Evolutionary conservation across 106 monocot genomes (phyloP).

Genomic region (Phalaenopsis equestris): DNA sequence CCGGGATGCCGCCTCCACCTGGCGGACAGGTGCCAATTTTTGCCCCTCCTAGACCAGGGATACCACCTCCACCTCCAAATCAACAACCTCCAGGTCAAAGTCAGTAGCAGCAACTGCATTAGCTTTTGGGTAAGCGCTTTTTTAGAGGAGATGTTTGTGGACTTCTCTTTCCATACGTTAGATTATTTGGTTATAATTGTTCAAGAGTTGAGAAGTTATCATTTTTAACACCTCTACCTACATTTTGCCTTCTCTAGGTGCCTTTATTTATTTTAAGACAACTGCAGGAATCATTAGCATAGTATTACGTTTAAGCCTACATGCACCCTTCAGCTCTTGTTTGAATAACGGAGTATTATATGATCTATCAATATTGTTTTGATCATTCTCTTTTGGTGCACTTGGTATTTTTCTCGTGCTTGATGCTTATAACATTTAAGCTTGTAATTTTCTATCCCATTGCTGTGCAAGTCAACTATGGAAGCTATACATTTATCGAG

Average conservation of each 20-base stretch:
- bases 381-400: neutral
- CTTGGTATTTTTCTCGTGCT: neutral
- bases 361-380: neutral
- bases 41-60: slow-evolving; percentile 74
- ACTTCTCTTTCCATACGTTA: neutral
- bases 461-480: neutral
- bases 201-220: neutral
- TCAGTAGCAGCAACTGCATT: slow-evolving; percentile 19
- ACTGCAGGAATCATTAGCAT: neutral
- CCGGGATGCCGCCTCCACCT: slow-evolving; percentile 81
- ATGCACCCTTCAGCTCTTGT: too few relatives aligned
- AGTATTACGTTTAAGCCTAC: neutral
- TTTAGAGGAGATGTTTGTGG: neutral
- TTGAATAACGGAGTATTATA: too few relatives aligned
- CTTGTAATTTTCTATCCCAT: neutral
- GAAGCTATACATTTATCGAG: too few relatives aligned
- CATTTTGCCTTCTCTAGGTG: neutral
- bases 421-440: neutral
- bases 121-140: neutral
- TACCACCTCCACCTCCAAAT: slow-evolving; percentile 67
- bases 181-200: neutral
- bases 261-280: neutral
- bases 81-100: slow-evolving; percentile 48
- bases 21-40: slow-evolving; percentile 44
- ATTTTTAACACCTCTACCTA: neutral